These are phyloP conservation scores for Sechiopsis laciniata DNA, from an alignment of 306 rosid species.

Conservation along the genomic window DNA sequence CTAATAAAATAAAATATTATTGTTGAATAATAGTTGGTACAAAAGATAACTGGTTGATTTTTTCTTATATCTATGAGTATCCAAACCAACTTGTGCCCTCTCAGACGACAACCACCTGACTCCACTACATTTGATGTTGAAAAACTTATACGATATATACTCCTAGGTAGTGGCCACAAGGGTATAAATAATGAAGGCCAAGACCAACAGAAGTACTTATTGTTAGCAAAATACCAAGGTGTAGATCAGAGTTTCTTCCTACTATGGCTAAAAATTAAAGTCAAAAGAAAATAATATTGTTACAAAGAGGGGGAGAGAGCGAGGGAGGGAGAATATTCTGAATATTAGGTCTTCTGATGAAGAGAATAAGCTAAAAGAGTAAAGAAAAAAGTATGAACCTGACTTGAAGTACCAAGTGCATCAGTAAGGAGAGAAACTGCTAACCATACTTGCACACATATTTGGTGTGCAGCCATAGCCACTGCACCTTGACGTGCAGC, in stretches of 20 bases:
- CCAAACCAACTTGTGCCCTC: too few species aligned
- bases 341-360: not conserved
- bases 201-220: not conserved
- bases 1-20: not conserved
- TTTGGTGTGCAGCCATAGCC: constrained; percentile 99
- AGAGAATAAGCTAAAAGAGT: constrained; percentile 1
- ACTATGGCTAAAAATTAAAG: not conserved
- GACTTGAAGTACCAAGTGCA: constrained; percentile 76
- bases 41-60: too few species aligned
- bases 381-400: constrained; percentile 42
- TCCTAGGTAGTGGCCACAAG: not conserved
- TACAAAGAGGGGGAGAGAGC: not conserved
- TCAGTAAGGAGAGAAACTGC: constrained; percentile 95
- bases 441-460: constrained; percentile 95
- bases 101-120: too few species aligned
- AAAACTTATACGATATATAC: too few species aligned
- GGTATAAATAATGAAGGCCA: not conserved
- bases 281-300: not conserved
- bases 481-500: constrained; percentile 96
- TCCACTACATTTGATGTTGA: too few species aligned
- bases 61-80: too few species aligned
- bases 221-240: constrained; percentile 1
- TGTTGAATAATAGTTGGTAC: too few species aligned
- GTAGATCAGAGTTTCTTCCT: not conserved
- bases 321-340: not conserved